Evolutionary conservation across 2,329 filamentous ascomycete genomes (phyloP).

Genomic region (Pyricularia pennisetigena): DNA sequence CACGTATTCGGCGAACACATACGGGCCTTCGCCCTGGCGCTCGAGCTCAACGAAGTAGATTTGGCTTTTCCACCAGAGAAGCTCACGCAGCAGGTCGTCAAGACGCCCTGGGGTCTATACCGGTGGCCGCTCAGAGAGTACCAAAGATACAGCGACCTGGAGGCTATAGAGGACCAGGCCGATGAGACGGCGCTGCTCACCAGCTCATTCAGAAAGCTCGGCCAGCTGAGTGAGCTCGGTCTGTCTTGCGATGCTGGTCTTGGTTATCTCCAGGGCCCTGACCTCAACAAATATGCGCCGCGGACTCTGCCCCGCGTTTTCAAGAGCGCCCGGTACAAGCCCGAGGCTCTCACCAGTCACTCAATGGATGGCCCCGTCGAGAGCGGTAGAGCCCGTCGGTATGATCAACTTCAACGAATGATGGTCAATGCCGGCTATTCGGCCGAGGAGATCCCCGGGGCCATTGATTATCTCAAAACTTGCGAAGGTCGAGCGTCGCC

Average conservation of each 20-base stretch:
- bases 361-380: neutral
- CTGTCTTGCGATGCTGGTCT: slow-evolving; percentile 58
- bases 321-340: slow-evolving; percentile 3
- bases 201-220: slow-evolving; percentile 47
- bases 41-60: slow-evolving; percentile 51
- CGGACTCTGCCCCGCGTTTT: slow-evolving; percentile 6
- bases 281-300: slow-evolving; percentile 18
- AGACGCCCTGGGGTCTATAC: slow-evolving; percentile 55
- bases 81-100: slow-evolving; percentile 39
- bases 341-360: neutral
- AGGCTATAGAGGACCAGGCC: slow-evolving; percentile 50
- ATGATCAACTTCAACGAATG: slow-evolving; percentile 6
- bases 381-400: neutral
- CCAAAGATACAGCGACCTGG: slow-evolving; percentile 47
- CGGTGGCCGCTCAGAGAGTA: slow-evolving; percentile 53
- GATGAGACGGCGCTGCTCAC: slow-evolving; percentile 53
- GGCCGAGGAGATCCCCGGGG: neutral
- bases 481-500: slow-evolving; percentile 4
- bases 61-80: slow-evolving; percentile 45
- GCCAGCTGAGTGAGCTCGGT: slow-evolving; percentile 45
- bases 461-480: slow-evolving; percentile 5
- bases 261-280: slow-evolving; percentile 56
- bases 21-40: slow-evolving; percentile 53
- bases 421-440: slow-evolving; percentile 6
- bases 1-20: slow-evolving; percentile 51